Base-by-base conservation (phyloP, 2,329 filamentous ascomycete genomes). In the Hypoxylon sp. region DNA sequence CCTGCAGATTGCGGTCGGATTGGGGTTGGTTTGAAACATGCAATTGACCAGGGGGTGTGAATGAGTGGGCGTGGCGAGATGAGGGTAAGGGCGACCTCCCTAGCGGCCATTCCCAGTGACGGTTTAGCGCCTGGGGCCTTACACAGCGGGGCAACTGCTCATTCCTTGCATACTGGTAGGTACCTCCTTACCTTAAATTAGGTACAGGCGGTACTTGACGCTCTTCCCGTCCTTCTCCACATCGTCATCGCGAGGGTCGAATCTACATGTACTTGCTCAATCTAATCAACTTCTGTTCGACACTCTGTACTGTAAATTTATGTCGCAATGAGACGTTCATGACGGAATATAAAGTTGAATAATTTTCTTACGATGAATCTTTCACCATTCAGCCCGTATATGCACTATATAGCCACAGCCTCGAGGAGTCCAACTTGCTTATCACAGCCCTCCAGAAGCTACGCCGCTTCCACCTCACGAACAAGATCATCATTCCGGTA, bases 21-120 rank as follows among this genome's bases (percentile, higher is more conserved):
- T 66, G 63, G 63, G 67, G 55, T 66, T 69, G 67, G 67, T 30
- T 52, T 69, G 67, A 69, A 69, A 69, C 67, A 69, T 45, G 46
- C 27, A 54, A 48, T 45, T 58, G 43, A 57, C 58, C 62, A 14
- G 55, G 62, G 65, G 59, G 16, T 11, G n/a, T 27, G 52, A 48
- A 46, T 23, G 27, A 37, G 37, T 39, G 27, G 46, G 52, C 29
- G 50, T n/a, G 43, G 43, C 32, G 5, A 27, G 34, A 43, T 51
- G 59, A 56, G 29, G 39, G 37, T 48, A 19, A 32, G 12, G 45
- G 37, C 29, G 47, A 32, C 21, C n/a, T 57, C 3, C 11, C 39
- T n/a, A 48, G 29, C 32, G n/a, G 30, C 32, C 19, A 29, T 27
- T 27, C 25, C 25, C 25, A 27, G 25, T 3, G 25, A 32, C 29